These are phyloP conservation scores for Linnemannia exigua DNA, from an alignment of 192 early-diverging fungal genomes.

Conservation along the genomic window DNA sequence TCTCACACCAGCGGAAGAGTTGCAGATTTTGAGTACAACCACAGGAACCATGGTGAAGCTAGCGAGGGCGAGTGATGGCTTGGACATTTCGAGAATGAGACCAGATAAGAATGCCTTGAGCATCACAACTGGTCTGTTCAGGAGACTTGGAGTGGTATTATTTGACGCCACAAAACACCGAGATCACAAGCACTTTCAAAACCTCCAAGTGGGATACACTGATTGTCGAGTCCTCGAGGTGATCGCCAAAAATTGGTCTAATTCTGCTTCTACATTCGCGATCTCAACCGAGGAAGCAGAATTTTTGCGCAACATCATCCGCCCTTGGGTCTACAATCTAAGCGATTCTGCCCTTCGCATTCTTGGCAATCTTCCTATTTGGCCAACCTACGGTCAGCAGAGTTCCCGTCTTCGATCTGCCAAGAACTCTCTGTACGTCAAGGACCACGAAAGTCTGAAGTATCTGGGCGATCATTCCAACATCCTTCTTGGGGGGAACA, in stretches of 20 bases:
- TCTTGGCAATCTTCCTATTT: background rate
- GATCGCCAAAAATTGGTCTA: background rate
- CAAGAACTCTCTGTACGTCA: background rate
- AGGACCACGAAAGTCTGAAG: background rate
- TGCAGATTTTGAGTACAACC: background rate
- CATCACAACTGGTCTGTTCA: background rate
- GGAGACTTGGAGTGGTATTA: background rate
- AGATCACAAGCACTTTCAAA: background rate
- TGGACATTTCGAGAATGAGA: background rate
- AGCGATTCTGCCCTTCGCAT: background rate
- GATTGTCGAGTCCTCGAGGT: background rate
- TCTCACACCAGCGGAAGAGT: background rate
- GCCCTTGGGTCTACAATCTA: background rate
- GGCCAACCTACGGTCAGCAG: background rate
- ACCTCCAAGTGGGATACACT: background rate
- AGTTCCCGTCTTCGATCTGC: background rate
- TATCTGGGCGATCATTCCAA: background rate
- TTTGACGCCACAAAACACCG: background rate
- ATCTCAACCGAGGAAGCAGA: background rate
- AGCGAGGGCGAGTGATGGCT: background rate
- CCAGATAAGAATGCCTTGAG: background rate
- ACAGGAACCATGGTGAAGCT: background rate
- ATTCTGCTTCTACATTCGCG: background rate
- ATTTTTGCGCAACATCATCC: background rate
- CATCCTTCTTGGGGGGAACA: background rate